phyloP scores from a whole-genome alignment of 805 yeast genomes.

The Yamadazyma insecticola region DNA sequence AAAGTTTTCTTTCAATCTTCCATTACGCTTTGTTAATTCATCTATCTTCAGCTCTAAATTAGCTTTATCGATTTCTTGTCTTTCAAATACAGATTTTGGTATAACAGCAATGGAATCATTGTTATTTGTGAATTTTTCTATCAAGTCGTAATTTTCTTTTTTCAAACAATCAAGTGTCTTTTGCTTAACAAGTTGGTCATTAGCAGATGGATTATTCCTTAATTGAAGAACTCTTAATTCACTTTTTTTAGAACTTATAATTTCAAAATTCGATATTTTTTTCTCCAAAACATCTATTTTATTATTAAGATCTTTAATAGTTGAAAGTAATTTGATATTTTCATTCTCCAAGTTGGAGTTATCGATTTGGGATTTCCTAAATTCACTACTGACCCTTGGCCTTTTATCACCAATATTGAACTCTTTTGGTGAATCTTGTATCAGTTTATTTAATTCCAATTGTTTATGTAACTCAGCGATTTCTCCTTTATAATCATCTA shows the following conservation, averaged over 20 bases:
- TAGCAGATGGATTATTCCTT: constrained; percentile 58
- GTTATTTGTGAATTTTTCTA: constrained; percentile 21
- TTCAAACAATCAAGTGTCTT: constrained; percentile 46
- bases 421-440: constrained; percentile 2
- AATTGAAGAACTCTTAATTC: constrained; percentile 53
- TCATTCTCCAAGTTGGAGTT: constrained; percentile 27
- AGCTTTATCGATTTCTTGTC: constrained; percentile 52
- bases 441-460: constrained; percentile 20
- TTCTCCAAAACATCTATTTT: constrained; percentile 31
- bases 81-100: constrained; percentile 61
- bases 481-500: constrained; percentile 54
- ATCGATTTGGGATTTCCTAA: constrained; percentile 12
- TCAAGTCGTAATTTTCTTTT: constrained; percentile 54
- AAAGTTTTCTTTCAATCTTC: constrained; percentile 54
- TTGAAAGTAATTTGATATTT: constrained; percentile 33
- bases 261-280: constrained; percentile 24
- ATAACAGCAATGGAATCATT: constrained; percentile 26
- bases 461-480: constrained; percentile 41
- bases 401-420: constrained; percentile 18
- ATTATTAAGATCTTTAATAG: constrained; percentile 31
- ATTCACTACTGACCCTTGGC: constrained; percentile 20
- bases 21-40: constrained; percentile 47
- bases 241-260: constrained; percentile 16
- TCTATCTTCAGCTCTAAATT: constrained; percentile 44
- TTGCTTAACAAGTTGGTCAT: constrained; percentile 58